phyloP scores from a whole-genome alignment of 805 yeast species.

The Metschnikowia shivogae region DNA sequence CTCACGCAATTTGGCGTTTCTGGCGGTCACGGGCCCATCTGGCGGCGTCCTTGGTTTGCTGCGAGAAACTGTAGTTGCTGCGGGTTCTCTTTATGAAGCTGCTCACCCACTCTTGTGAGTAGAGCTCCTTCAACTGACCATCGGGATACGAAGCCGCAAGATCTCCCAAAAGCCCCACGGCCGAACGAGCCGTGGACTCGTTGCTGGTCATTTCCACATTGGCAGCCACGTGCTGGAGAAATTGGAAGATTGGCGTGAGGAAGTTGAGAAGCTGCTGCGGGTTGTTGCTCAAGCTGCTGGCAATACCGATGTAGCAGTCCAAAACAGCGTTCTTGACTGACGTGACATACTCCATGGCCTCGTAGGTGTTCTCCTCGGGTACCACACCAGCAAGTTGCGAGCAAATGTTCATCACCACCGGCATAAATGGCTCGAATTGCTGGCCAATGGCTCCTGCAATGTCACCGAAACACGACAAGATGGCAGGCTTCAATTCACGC shows the following conservation, averaged over 20 bases:
- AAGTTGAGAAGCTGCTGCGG: conserved; percentile 65
- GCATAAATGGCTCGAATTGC: conserved; percentile 70
- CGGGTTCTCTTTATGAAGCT: conserved; percentile 73
- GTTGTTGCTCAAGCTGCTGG: conserved; percentile 75
- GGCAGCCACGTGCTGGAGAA: conserved; percentile 54
- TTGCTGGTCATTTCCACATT: conserved; percentile 58
- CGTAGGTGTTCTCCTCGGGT: conserved; percentile 66
- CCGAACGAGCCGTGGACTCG: conserved; percentile 74
- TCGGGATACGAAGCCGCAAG: conserved; percentile 80
- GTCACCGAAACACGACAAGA: conserved; percentile 92
- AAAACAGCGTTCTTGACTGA: conserved; percentile 81
- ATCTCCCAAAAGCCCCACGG: conserved; percentile 91
- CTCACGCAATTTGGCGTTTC: conserved; percentile 34
- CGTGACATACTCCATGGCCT: conserved; percentile 70
- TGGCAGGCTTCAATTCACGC: conserved; percentile 80
- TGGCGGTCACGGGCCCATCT: conserved; percentile 95
- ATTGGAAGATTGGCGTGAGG: conserved; percentile 65
- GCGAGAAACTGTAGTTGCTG: conserved; percentile 54
- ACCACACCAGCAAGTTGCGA: conserved; percentile 57
- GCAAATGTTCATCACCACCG: conserved; percentile 76
- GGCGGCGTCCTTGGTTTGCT: conserved; percentile 82
- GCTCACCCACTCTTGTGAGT: conserved; percentile 73
- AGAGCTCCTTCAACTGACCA: conserved; percentile 67
- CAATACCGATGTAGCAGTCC: conserved; percentile 93
- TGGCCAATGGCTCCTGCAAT: conserved; percentile 84